Evolutionary conservation across 768 basidiomycete genomes (phyloP).

Genomic region (Kwoniella europaea): DNA sequence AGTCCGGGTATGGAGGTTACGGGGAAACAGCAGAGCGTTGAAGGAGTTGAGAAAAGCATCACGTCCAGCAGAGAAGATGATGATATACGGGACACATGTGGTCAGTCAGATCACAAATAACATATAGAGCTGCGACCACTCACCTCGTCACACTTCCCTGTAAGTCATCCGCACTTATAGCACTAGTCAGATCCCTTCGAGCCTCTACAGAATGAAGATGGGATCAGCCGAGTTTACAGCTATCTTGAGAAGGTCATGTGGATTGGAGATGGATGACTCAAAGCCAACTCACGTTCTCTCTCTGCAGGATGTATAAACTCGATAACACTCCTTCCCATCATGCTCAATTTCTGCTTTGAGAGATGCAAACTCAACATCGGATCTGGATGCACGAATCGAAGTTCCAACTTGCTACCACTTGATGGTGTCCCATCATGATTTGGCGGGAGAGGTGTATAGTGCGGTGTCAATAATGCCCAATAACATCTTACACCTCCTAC

Average conservation of each 20-base stretch:
- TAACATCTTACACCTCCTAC: constrained; percentile 52
- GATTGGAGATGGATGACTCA: not conserved
- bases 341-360: constrained; percentile 47
- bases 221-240: not conserved
- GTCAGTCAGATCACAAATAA: no score
- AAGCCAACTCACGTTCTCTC: constrained; percentile 51
- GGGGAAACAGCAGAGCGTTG: not conserved
- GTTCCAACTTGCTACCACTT: constrained; percentile 39
- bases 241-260: not conserved
- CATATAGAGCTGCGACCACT: constrained; percentile 15
- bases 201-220: constrained; percentile 41
- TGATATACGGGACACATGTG: no score
- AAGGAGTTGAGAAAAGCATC: not conserved
- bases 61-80: no score
- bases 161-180: constrained; percentile 51
- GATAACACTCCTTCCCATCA: constrained; percentile 55
- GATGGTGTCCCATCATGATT: constrained; percentile 10
- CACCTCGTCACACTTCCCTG: constrained; percentile 58
- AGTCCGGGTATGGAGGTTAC: no score
- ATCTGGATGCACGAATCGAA: constrained; percentile 56
- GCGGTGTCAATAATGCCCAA: constrained; percentile 46
- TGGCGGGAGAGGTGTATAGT: constrained; percentile 19
- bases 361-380: constrained; percentile 55
- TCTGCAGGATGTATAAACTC: constrained; percentile 58
- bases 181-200: constrained; percentile 48